Base-by-base conservation (phyloP, 805 yeast genomes). In the Metschnikowia bowlesiae region DNA sequence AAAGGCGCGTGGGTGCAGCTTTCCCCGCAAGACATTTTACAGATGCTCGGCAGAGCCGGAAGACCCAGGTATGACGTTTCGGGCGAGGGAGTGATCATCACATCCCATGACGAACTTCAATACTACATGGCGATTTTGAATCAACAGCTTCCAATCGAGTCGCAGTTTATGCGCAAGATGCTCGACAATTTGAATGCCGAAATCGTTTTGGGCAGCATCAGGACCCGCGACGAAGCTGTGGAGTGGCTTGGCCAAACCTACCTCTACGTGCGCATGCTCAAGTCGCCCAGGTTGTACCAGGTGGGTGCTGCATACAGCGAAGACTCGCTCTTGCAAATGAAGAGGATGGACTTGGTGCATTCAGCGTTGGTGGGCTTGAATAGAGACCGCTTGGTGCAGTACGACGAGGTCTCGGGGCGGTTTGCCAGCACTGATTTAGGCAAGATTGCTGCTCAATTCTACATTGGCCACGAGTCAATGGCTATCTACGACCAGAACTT, bases 21-120 rank as follows among this genome's bases (percentile, higher is more conserved):
- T n/a, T 85, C 96, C 0, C 95, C 97, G 0, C 99, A 92, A 61
- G 98, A 94, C 68, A 85, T 92, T 36, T 67, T 92, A 8, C 99
- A 92, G 69, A 92, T 92, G 98, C 74, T 92, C n/a, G 98, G 98
- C 35, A 82, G 98, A 72, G 98, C 98, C 16, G 98, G 98, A 58
- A 79, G 99, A 67, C 99, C 99, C 0, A 76, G 97, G 47, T 94
- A 86, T 68, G 99, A 92, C 66, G 82, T 83, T 14, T 81, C 83
- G 60, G 99, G 99, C 60, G 96, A 89, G 59, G 99, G 98, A 71
- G 83, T 92, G 3, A 88, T 92, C 32, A 89, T 92, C 44, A 94
- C 98, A 0, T 78, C 91, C 0, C 94, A 88, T 51, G 83, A 84
- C 18, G 96, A 90, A 59, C 77, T 92, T 14, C 92, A 88, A 56